phyloP scores from a whole-genome alignment of 192 early-diverging fungal genomes.

The Mortierella alpina region DNA sequence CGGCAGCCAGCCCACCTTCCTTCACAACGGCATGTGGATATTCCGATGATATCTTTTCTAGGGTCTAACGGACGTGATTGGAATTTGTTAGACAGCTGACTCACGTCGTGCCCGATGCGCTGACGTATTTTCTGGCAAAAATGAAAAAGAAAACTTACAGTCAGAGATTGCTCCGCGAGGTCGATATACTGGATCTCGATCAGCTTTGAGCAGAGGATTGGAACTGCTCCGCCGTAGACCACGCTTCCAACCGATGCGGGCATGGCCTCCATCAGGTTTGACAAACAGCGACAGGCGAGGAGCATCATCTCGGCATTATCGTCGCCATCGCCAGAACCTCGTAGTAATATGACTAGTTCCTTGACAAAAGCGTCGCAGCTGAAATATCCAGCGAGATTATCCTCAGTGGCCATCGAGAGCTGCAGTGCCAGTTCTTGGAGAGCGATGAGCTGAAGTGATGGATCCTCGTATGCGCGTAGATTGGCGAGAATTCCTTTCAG shows the following conservation, averaged over 20 bases:
- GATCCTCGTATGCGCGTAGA: constrained; percentile 67
- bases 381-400: constrained; percentile 70
- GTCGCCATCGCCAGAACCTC: constrained; percentile 57
- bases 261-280: constrained; percentile 90
- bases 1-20: constrained; percentile 79
- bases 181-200: constrained; percentile 92
- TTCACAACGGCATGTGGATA: constrained; percentile 74
- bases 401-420: constrained; percentile 83
- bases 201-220: constrained; percentile 80
- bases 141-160: constrained; percentile 58
- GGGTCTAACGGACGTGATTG: constrained; percentile 47
- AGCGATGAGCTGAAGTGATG: constrained; percentile 81
- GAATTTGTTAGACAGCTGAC: too few relatives aligned
- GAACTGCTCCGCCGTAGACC: constrained; percentile 74
- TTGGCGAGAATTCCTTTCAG: constrained; percentile 70
- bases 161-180: constrained; percentile 88
- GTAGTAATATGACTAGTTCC: constrained; percentile 73
- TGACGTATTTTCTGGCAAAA: not conserved
- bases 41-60: constrained; percentile 84
- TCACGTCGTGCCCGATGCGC: not conserved
- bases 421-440: constrained; percentile 86
- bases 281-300: constrained; percentile 89
- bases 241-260: constrained; percentile 73
- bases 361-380: constrained; percentile 74
- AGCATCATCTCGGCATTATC: constrained; percentile 84